Conservation (phyloP, 345 rosid genomes). For the Bruguiera parviflora region DNA sequence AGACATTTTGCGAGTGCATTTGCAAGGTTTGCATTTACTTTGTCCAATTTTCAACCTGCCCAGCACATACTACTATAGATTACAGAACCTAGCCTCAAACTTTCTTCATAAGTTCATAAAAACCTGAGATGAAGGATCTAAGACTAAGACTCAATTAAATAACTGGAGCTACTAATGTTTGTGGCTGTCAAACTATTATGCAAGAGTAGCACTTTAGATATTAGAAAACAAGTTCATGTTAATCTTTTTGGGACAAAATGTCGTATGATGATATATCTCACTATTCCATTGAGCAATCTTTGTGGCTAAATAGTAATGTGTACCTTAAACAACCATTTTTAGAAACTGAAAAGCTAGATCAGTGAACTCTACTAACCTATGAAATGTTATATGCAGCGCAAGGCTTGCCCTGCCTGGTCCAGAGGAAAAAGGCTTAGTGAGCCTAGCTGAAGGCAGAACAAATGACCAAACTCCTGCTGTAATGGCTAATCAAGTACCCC, state of each 20-base stretch:
- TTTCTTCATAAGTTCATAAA: background rate
- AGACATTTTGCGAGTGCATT: slow-evolving; percentile 70
- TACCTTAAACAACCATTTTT: slow-evolving; percentile 5
- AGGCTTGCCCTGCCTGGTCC: slow-evolving; percentile 87
- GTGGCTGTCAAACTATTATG: background rate
- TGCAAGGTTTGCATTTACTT: slow-evolving; percentile 49
- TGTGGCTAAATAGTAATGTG: background rate
- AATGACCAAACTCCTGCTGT: slow-evolving; percentile 32
- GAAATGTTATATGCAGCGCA: slow-evolving; percentile 52
- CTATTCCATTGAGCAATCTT: slow-evolving; percentile 8
- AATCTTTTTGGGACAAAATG: background rate
- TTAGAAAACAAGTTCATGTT: background rate
- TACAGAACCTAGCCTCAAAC: background rate
- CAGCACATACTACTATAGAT: background rate
- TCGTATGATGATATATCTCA: background rate
- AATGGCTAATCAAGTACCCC: slow-evolving; percentile 27
- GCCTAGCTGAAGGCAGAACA: slow-evolving; percentile 29
- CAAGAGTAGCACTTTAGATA: background rate
- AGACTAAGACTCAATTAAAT: background rate
- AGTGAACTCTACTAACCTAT: slow-evolving; percentile 6
- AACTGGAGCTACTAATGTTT: slow-evolving; percentile 1
- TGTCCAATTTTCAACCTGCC: slow-evolving; percentile 1
- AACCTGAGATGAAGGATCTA: background rate
- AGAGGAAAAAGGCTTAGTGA: slow-evolving; percentile 57
- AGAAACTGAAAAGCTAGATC: slow-evolving; percentile 1